Conservation (phyloP, 2,329 filamentous ascomycete species). For the Lecanoromycetidae sp. region DNA sequence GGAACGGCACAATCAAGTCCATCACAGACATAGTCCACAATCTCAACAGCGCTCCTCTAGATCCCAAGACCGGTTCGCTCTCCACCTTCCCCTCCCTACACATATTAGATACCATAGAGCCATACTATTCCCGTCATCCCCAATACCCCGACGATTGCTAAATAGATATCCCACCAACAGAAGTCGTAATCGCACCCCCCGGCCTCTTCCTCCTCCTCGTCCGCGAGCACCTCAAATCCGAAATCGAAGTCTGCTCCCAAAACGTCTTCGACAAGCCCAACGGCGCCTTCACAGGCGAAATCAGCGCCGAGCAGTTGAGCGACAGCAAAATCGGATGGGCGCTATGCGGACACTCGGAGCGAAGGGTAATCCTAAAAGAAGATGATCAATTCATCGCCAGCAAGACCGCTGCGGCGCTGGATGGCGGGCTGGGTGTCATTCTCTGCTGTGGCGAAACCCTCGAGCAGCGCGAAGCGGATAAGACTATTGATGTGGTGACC, state of each 20-base stretch:
- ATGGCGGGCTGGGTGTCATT: constrained; percentile 80
- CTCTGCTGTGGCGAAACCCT: constrained; percentile 95
- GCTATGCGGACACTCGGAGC: constrained; percentile 89
- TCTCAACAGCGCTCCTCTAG: constrained; percentile 75
- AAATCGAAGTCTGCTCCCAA: constrained; percentile 80
- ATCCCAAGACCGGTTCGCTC: constrained; percentile 57
- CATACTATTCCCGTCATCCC: background rate
- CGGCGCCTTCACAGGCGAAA: constrained; percentile 94
- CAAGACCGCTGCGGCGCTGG: constrained; percentile 89
- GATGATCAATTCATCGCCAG: constrained; percentile 70
- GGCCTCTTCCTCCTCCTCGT: constrained; percentile 80
- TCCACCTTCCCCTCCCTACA: background rate
- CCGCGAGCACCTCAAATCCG: constrained; percentile 61
- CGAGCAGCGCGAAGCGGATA: constrained; percentile 74
- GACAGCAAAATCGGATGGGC: constrained; percentile 82
- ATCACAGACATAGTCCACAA: constrained; percentile 84
- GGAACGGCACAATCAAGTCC: constrained; percentile 85
- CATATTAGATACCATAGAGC: constrained; percentile 10
- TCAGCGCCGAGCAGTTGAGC: constrained; percentile 80
- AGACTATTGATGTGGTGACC: constrained; percentile 64
- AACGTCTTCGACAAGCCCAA: constrained; percentile 97
- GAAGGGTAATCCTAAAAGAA: constrained; percentile 80
- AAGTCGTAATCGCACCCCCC: constrained; percentile 90
- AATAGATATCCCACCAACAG: constrained; percentile 41
- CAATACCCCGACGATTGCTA: constrained; percentile 3